Percentiles rank a stretch among this genome's conserved stretches.
Evolutionary conservation across 805 yeast genomes (phyloP).

Genomic region (Tetrapisispora iriomotensis): DNA sequence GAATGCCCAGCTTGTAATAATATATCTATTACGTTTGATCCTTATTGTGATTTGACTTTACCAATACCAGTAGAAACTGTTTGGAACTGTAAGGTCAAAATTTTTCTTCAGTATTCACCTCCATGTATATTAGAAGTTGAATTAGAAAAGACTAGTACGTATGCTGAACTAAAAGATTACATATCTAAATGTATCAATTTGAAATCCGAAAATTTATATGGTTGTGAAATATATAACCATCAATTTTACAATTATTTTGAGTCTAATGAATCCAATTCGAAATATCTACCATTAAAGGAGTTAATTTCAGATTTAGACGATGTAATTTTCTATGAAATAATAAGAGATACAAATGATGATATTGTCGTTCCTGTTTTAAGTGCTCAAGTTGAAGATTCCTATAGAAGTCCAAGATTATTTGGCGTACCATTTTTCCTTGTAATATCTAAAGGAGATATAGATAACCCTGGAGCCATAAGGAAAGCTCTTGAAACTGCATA

Average conservation of each 20-base stretch:
- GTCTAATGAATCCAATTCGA: conserved; percentile 40
- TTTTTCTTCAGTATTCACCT: conserved; percentile 49
- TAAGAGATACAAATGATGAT: conserved; percentile 34
- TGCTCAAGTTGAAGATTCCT: conserved; percentile 32
- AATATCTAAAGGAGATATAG: conserved; percentile 40
- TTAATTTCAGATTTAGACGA: conserved; percentile 54
- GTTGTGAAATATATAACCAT: conserved; percentile 54
- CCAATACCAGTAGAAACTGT: conserved; percentile 72
- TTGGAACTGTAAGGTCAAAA: conserved; percentile 58
- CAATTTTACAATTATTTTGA: conserved; percentile 66
- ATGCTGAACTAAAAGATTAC: conserved; percentile 51
- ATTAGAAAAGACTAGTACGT: conserved; percentile 53
- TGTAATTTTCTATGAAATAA: conserved; percentile 53
- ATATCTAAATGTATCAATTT: conserved; percentile 39
- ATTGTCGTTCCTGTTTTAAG: conserved; percentile 54
- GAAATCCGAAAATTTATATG: conserved; percentile 33
- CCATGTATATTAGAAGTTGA: conserved; percentile 59
- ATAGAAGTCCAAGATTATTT: conserved; percentile 40
- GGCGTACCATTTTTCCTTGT: conserved; percentile 72
- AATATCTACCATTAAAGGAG: conserved; percentile 56
- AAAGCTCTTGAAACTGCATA: conserved; percentile 43
- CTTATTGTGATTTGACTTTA: conserved; percentile 79
- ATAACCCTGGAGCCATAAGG: conserved; percentile 49
- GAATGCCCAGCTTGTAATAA: conserved; percentile 78
- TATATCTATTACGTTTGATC: conserved; percentile 84